Base-by-base conservation (phyloP, 148 eudicot genomes). In the Silene latifolia region DNA sequence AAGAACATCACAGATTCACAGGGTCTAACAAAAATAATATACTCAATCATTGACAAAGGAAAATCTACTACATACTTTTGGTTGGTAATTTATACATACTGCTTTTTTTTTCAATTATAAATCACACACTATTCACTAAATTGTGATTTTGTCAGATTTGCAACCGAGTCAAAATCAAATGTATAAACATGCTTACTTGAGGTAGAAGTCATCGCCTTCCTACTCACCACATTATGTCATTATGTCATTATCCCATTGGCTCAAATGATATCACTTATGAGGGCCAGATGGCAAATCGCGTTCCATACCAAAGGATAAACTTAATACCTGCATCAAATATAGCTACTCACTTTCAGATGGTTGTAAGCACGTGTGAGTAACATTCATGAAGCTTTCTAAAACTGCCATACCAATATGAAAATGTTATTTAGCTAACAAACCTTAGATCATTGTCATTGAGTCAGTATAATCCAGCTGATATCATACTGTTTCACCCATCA, bases 391-490 rank as follows among this genome's bases (percentile, higher is more conserved):
- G 63, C 47, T 73, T 58, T 24, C 47, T 65, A 23, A 65, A 20
- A 67, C 67, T 51, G 58, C 65, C 67, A 73, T 65, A 72, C 65
- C 59, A 72, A 42, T 17, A 72, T 46, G 73, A 59, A 58, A 65
- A 78, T 72, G 67, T 67, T 63, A 78, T 63, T 9, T 59, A 58
- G 61, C 71, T 72, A 65, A 79, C 39, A 73, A 51, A 61, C 39
- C 72, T n/a, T 67, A 69, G 25, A 58, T 70, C 68, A 46, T 58
- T 73, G 48, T 53, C 19, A 68, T 23, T 25, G 74, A 59, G 77
- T 73, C 77, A 68, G 54, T 67, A 3, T 67, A 77, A 79, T 73
- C 67, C 73, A 68, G 69, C 68, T 73, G 67, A 79, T 46, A 67
- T 72, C 66, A 72, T 73, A 73, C 24, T 73, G 72, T 51, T 72